phyloP scores from a whole-genome alignment of 1,139 yeast species.

The Taiozyma sp. region DNA sequence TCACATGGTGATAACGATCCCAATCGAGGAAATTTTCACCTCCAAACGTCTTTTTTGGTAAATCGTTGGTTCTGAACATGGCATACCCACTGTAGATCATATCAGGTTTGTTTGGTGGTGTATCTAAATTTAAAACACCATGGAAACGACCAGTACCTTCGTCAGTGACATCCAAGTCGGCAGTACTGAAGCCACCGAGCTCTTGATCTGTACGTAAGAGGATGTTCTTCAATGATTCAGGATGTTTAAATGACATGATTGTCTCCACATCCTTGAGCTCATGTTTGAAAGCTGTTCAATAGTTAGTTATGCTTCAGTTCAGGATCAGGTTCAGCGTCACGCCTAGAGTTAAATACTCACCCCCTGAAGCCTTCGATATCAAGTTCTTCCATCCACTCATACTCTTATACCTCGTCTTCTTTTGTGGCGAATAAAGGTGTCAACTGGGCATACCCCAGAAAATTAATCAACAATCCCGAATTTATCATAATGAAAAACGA shows the following conservation, averaged over 20 bases:
- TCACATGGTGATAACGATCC: conserved; percentile 52
- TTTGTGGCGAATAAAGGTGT: background rate
- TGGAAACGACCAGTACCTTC: conserved; percentile 49
- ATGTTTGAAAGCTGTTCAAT: conserved; percentile 8
- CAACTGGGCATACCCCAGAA: background rate
- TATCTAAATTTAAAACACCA: conserved; percentile 68
- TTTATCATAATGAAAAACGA: no score
- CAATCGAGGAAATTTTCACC: conserved; percentile 57
- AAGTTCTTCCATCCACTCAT: conserved; percentile 5
- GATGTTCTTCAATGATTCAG: conserved; percentile 40
- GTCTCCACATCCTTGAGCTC: conserved; percentile 27
- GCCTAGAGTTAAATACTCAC: conserved; percentile 5
- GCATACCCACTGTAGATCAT: conserved; percentile 77
- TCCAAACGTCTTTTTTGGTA: conserved; percentile 21
- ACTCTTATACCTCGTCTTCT: no score
- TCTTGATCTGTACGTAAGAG: conserved; percentile 67
- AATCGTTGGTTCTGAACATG: conserved; percentile 76
- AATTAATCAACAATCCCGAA: background rate
- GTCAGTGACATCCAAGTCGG: conserved; percentile 40
- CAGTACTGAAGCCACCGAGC: conserved; percentile 75
- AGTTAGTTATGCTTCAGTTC: background rate
- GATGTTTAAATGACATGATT: conserved; percentile 50
- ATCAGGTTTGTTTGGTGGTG: conserved; percentile 66
- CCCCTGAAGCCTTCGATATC: conserved; percentile 3
- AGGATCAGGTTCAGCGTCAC: no score